A percentile compares a stretch with the other conserved stretches of the same genome.
phyloP scores from a whole-genome alignment of 2,329 filamentous ascomycete genomes.

The Chaetomium sp. region DNA sequence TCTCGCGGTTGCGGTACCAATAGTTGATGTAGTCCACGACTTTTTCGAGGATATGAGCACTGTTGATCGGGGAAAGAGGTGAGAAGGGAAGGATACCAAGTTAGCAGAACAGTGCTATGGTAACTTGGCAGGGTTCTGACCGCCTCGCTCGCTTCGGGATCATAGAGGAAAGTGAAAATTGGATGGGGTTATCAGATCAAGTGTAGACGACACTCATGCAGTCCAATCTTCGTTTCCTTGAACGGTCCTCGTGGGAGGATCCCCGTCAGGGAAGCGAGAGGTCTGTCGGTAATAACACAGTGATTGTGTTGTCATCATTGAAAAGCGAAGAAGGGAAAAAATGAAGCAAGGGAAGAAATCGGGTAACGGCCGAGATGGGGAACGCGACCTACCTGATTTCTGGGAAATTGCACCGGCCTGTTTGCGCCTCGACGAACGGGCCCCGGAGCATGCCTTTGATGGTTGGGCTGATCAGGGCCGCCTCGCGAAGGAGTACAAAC shows the following conservation, averaged over 20 bases:
- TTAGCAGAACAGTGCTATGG: slow-evolving; percentile 14
- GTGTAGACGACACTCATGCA: slow-evolving; percentile 53
- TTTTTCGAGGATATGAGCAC: slow-evolving; percentile 69
- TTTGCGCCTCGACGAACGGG: slow-evolving; percentile 58
- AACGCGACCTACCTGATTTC: slow-evolving; percentile 61
- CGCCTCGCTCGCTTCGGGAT: background rate
- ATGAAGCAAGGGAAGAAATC: slow-evolving; percentile 1
- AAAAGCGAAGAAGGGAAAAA: slow-evolving; percentile 1
- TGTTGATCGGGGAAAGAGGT: slow-evolving; percentile 28
- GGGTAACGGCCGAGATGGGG: background rate
- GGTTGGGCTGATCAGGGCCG: slow-evolving; percentile 61
- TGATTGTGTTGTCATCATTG: slow-evolving; percentile 33
- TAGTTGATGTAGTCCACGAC: slow-evolving; percentile 81
- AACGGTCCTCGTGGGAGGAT: background rate
- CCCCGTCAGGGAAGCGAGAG: slow-evolving; percentile 19
- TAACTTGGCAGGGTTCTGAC: too few relatives aligned
- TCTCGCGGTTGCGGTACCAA: slow-evolving; percentile 65
- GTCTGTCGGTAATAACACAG: slow-evolving; percentile 45
- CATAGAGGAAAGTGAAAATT: background rate
- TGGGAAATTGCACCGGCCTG: slow-evolving; percentile 59
- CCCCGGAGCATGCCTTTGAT: slow-evolving; percentile 68
- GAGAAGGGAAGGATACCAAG: background rate
- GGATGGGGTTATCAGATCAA: slow-evolving; percentile 48
- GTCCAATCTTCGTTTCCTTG: slow-evolving; percentile 30
- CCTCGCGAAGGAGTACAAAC: slow-evolving; percentile 67